Base-by-base conservation (phyloP, 768 basidiomycete species). In the Coprinellus aureogranulatus region DNA sequence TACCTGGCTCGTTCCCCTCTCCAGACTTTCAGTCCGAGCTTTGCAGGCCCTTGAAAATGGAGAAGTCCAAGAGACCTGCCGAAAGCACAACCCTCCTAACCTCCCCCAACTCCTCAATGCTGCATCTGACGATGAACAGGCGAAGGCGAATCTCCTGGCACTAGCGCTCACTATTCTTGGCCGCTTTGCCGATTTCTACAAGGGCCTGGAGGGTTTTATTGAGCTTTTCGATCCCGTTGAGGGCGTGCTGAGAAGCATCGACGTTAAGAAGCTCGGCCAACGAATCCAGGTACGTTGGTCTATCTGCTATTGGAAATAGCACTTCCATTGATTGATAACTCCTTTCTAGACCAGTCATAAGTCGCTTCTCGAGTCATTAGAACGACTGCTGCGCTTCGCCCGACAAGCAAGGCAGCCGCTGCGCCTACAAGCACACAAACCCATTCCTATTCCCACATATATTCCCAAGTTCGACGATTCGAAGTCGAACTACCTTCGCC, bases 401-500 rank as follows among this genome's bases (percentile, higher is more conserved):
- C 75, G 70, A 11, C 82, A 88, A 71, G 77, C 84, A 0, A 89
- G 97, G 37, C 81, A 76, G 53, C 93, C 97, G 0, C 85, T 99
- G 27, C 75, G 72, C 2, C 81, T 98, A 22, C 97, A 99, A 76
- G 81, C 89, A 2, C 96, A 98, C 77, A 97, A 95, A 70, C 92
- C 94, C 0, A 96, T 98, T 46, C 93, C 97, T 4, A 98, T 99
- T 63, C 85, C 94, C 3, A 84, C 94, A 0, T 94, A 92, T 71
- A 81, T 93, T 25, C 97, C 97, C 66, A 96, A 94, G 70, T 99
- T 99, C 72, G 94, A 95, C 65, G 72, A 78, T 10, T 78, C 80
- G 2, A 82, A 82, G 0, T 92, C 92, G 5, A 87, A 83, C 42
- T 92, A 90, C 68, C 73, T 88, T 59, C 88, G 87, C 50, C 78